phyloP scores from a whole-genome alignment of 495 filamentous ascomycete genomes.

The Penicillium canariense region DNA sequence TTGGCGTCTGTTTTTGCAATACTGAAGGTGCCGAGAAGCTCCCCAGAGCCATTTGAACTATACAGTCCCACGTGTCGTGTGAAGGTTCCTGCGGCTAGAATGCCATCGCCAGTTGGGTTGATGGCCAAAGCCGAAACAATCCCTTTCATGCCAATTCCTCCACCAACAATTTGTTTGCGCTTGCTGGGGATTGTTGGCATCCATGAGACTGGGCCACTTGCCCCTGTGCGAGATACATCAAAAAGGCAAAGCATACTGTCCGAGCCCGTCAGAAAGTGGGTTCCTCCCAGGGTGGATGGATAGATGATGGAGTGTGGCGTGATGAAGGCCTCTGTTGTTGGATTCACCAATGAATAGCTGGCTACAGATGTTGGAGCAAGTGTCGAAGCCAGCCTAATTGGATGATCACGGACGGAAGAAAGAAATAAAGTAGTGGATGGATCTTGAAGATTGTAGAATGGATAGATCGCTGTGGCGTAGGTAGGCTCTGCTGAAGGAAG shows the following conservation, averaged over 20 bases:
- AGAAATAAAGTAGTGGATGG: slow-evolving; percentile 67
- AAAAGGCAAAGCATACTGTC: slow-evolving; percentile 73
- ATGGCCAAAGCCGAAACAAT: slow-evolving; percentile 66
- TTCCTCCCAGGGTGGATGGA: slow-evolving; percentile 49
- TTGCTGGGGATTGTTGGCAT: slow-evolving; percentile 76
- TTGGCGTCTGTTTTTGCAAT: slow-evolving; percentile 39
- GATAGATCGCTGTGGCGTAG: slow-evolving; percentile 68
- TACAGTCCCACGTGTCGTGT: slow-evolving; percentile 76
- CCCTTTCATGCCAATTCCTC: slow-evolving; percentile 79
- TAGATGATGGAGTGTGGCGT: slow-evolving; percentile 74
- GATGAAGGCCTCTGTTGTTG: slow-evolving; percentile 76
- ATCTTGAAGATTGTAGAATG: slow-evolving; percentile 65
- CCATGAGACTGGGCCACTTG: slow-evolving; percentile 55
- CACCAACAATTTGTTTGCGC: slow-evolving; percentile 64
- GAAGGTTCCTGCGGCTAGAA: slow-evolving; percentile 83
- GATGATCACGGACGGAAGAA: slow-evolving; percentile 64
- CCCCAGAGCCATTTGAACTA: slow-evolving; percentile 61
- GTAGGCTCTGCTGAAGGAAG: slow-evolving; percentile 65
- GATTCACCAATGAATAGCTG: slow-evolving; percentile 68
- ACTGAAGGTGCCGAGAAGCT: slow-evolving; percentile 66
- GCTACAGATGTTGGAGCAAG: slow-evolving; percentile 47
- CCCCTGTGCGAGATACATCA: slow-evolving; percentile 66
- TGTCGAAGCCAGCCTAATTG: slow-evolving; percentile 70
- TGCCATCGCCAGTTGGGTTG: slow-evolving; percentile 44
- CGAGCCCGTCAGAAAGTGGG: slow-evolving; percentile 67